Base-by-base conservation (phyloP, 2,329 filamentous ascomycete species). In the Rugonectria rugulosa region DNA sequence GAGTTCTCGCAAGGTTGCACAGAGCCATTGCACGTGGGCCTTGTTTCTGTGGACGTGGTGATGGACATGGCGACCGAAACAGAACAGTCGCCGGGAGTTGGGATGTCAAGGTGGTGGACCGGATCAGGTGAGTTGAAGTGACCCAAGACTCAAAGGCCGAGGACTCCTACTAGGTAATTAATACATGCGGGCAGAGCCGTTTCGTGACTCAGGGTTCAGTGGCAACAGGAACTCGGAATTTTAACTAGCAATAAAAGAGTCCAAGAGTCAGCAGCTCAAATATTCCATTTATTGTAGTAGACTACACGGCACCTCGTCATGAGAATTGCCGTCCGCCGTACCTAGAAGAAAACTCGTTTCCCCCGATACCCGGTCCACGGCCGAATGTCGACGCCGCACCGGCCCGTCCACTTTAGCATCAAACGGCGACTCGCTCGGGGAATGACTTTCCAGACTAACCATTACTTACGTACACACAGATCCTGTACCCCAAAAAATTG, bases 41-140 rank as follows among this genome's bases (percentile, higher is more conserved):
- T n/a, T 50, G 10, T 37, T 34, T 12, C 53, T 61, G 8, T 51
- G 31, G 43, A 32, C 32, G 50, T 52, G 36, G 43, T 52, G 24
- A 57, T 49, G 48, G 64, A 56, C 59, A 68, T 69, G 43, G 32
- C 32, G 24, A 32, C 20, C 11, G 32, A 26, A n/a, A 23, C n/a
- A 23, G 15, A 26, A 34, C 26, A 40, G 17, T 14, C 23, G 38
- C 38, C 34, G 29, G 15, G 41, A 29, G 23, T 19, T 15, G 21
- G 24, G 24, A 10, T 6, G 37, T 53, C 45, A 56, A 59, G 46
- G 40, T 52, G 57, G 53, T 52, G 56, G 53, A 56, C 62, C 50
- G 47, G 53, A 56, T 64, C 50, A 49, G 44, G 40, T 42, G 23
- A 40, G 19, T n/a, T 3, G 20, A 8, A n/a, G 20, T n/a, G 19